Evolutionary conservation across 495 filamentous ascomycete genomes (phyloP), one percentile per base, ranked within the genome.

Genomic region (Aspergillus bridgeri): DNA sequence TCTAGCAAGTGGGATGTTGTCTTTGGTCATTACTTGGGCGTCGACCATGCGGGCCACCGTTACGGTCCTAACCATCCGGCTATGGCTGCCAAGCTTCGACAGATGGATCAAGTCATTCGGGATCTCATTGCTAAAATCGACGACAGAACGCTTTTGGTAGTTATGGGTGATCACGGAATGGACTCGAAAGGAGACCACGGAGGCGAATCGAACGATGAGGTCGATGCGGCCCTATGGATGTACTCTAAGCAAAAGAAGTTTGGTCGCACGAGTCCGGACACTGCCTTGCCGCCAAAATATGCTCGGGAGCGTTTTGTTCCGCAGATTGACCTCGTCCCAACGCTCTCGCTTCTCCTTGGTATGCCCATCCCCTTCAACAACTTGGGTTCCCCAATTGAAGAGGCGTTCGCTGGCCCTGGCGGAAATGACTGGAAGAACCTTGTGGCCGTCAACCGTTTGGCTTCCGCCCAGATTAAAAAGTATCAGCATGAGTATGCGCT

Each of bases 121-220:
- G 76, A 88, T 9, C 72, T 98, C 33, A 85, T 91, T 21, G 79
- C 81, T 3, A 76, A 77, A 8, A 70, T 98, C 13, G 93, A 96
- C 63, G 89, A 96, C 44, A 73, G 89, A 29, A 98, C 94, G 3
- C 74, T 98, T 24, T 75, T 98, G 48, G 87, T 98, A 17, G 89
- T 98, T 17, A 96, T 98, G 90, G 94, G 94, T 9, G 94, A 98
- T 69, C 94, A 98, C 70, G 94, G 94, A 8, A 98, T 98, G 94
- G 94, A 98, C 72, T 76, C 81, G 22, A 98, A 98, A 74, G 94
- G 94, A 6, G 94, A 98, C 65, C 94, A 98, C 65, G 94, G 94
- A 44, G 94, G 94, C 46, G 94, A 98, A 73, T 96, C 92, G 13
- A 87, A 95, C 64, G 91, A 96, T 45, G 94, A 98, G 66, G 83